Percentiles rank a stretch among this genome's conserved stretches.
Evolutionary conservation across 1,284 basidiomycete genomes (phyloP).

Genomic region (Rhodotorula sp.): DNA sequence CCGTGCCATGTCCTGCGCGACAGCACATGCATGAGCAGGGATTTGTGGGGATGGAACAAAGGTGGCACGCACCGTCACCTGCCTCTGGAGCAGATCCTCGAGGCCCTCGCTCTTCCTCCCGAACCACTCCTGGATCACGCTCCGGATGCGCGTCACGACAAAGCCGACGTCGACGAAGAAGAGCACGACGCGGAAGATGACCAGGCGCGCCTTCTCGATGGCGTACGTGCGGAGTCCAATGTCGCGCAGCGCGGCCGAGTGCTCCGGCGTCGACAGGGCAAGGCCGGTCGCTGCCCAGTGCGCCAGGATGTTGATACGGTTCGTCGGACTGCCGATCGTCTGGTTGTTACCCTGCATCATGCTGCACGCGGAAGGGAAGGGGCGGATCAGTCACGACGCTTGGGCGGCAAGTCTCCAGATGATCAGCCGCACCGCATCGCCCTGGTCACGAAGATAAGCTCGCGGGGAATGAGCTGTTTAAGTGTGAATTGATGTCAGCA

Average conservation of each 20-base stretch:
- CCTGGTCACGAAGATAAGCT: slow-evolving; percentile 75
- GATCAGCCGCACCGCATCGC: slow-evolving; percentile 65
- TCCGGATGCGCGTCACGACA: slow-evolving; percentile 49
- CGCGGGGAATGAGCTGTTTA: slow-evolving; percentile 56
- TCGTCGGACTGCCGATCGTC: slow-evolving; percentile 74
- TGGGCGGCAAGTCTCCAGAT: no score
- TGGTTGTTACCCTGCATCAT: slow-evolving; percentile 62
- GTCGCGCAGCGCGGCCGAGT: slow-evolving; percentile 54
- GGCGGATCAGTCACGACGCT: slow-evolving; percentile 17
- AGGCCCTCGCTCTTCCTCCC: slow-evolving; percentile 44
- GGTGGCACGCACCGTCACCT: slow-evolving; percentile 42
- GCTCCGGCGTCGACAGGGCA: slow-evolving; percentile 55
- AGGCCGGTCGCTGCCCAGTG: slow-evolving; percentile 55
- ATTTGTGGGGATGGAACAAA: slow-evolving; percentile 48
- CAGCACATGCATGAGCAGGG: slow-evolving; percentile 47
- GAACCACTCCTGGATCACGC: slow-evolving; percentile 48
- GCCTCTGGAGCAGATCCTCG: slow-evolving; percentile 48
- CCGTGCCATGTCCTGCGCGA: slow-evolving; percentile 51
- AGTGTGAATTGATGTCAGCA: background rate
- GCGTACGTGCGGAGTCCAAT: slow-evolving; percentile 52
- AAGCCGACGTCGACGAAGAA: slow-evolving; percentile 55
- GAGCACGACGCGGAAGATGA: slow-evolving; percentile 53
- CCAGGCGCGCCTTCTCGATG: slow-evolving; percentile 49
- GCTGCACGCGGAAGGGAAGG: background rate
- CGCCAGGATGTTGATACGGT: slow-evolving; percentile 73